Evolutionary conservation across 2,329 filamentous ascomycete genomes (phyloP), one percentile per base, ranked within the genome.

Genomic region (Cordyceps cicadae): DNA sequence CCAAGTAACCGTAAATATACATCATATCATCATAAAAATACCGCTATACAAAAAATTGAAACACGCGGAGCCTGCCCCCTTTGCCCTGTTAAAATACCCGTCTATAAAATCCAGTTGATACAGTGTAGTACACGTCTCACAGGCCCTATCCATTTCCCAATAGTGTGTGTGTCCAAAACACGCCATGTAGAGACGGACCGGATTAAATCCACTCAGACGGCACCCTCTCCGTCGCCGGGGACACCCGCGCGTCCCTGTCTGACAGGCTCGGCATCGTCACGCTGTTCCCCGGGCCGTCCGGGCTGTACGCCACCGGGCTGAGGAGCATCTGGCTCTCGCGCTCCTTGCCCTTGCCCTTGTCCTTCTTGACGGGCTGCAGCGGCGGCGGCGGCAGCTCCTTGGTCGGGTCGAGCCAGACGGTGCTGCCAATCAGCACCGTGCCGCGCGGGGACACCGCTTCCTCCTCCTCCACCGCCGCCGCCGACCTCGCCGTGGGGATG

Each of bases 291-390:
- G 57, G 21, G 34, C 51, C 21, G 3, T 73, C 69, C 0, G 80
- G 78, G 60, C 72, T 76, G 67, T 85, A 85, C 5, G 84, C 79
- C 1, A 76, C 74, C 3, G 83, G 78, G 61, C 76, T 82, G 3
- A 85, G 72, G 1, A 75, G 79, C 24, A 72, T 70, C 34, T 74
- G 66, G 14, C 71, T 68, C 3, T 71, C 68, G 4, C 67, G 64
- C 39, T 61, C 64, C 14, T 56, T 62, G 46, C 66, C 64, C 14
- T 56, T 62, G 46, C 66, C 63, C 14, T 67, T 61, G 11, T 61
- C 34, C 34, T 50, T 50, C 26, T 51, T 55, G 21, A 24, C 32
- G 6, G 49, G 37, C 32, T 49, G 52, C 43, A 56, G 52, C n/a
- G 59, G 59, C 6, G 53, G 21, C 12, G 59, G 59, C 43, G 59